Evolutionary conservation across 768 basidiomycete species (phyloP).

Genomic region (Lactifluus pinguis): DNA sequence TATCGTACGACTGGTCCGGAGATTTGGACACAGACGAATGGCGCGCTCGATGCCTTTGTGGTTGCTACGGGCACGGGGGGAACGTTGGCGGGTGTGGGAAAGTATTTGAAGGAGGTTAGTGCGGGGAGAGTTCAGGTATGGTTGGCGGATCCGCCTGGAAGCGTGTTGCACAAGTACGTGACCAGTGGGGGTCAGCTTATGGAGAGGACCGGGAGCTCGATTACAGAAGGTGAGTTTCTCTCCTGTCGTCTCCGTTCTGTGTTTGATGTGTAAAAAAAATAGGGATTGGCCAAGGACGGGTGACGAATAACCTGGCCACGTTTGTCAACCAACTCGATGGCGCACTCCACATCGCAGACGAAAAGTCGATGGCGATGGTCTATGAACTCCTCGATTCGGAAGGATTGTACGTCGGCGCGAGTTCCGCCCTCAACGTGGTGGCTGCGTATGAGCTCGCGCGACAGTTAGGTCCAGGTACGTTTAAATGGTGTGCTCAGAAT

Average conservation of each 20-base stretch:
- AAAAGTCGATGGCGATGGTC: conserved; percentile 86
- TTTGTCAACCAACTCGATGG: conserved; percentile 74
- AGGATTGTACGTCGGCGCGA: conserved; percentile 91
- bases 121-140: conserved; percentile 74
- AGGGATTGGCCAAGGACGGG: conserved; percentile 96
- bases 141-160: conserved; percentile 96
- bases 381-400: conserved; percentile 89
- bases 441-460: conserved; percentile 84
- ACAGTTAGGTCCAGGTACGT: conserved; percentile 71
- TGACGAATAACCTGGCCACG: conserved; percentile 84
- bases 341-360: conserved; percentile 79
- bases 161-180: conserved; percentile 79
- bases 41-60: conserved; percentile 83
- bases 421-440: conserved; percentile 89
- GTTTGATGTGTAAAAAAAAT: background rate
- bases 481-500: too few species aligned
- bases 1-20: conserved; percentile 91
- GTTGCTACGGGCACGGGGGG: conserved; percentile 96
- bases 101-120: conserved; percentile 76
- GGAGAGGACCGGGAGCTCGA: conserved; percentile 78
- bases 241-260: background rate
- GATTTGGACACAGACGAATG: conserved; percentile 79
- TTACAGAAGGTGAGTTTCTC: conserved; percentile 81
- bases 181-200: conserved; percentile 66
- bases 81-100: conserved; percentile 84